Evolutionary conservation across 1,284 basidiomycete species (phyloP).

Genomic region (Marasmius tenuissimus): DNA sequence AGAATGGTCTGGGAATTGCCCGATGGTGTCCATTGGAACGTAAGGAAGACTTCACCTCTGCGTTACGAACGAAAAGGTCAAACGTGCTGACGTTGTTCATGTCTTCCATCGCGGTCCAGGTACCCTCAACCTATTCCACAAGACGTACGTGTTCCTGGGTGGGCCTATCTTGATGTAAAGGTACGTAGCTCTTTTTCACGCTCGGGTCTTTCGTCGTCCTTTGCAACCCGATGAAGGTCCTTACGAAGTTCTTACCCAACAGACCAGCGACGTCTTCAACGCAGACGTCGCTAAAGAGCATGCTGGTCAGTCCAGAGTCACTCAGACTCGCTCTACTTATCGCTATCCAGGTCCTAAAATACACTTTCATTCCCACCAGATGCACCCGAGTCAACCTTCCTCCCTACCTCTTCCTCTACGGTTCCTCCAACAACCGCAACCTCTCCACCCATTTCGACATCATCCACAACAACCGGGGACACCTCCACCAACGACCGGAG

Average conservation of each 20-base stretch:
- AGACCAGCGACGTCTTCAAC: background rate
- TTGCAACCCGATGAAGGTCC: background rate
- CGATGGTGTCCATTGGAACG: constrained; percentile 18
- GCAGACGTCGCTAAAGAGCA: background rate
- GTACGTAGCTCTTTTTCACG: background rate
- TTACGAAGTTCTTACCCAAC: background rate
- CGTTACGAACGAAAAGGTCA: background rate
- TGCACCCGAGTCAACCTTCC: background rate
- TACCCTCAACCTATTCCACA: background rate
- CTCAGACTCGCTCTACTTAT: background rate
- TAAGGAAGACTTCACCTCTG: background rate
- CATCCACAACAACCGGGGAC: background rate
- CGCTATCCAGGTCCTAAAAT: background rate
- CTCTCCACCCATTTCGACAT: background rate
- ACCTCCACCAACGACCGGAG: background rate
- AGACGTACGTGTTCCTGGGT: background rate
- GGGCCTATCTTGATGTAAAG: constrained; percentile 4
- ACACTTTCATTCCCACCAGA: background rate
- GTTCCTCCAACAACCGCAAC: background rate
- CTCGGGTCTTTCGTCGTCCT: background rate
- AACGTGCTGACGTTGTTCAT: background rate
- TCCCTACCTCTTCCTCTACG: background rate
- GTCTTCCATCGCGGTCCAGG: background rate
- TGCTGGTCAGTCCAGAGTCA: background rate
- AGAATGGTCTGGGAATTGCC: constrained; percentile 33